A percentile compares a stretch with the other conserved stretches of the same genome.
Evolutionary conservation across 306 rosid genomes (phyloP).

Genomic region (Cercis canadensis): DNA sequence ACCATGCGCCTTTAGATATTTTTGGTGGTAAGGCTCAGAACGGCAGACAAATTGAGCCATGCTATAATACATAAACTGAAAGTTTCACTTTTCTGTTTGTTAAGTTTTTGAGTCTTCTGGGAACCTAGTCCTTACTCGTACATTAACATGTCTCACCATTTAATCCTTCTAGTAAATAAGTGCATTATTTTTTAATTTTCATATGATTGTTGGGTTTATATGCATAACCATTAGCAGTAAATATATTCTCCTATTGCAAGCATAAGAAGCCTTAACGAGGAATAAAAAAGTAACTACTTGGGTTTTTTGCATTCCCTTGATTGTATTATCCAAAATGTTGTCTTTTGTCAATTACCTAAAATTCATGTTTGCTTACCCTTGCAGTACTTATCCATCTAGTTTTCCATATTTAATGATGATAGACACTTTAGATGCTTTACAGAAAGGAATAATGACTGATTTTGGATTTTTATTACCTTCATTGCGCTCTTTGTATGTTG

Average conservation of each 20-base stretch:
- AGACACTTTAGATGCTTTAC: conserved; percentile 12
- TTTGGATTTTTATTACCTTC: background rate
- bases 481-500: background rate
- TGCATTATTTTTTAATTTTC: background rate
- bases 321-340: conserved; percentile 17
- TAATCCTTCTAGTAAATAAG: background rate
- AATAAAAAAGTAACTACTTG: background rate
- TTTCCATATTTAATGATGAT: conserved; percentile 18
- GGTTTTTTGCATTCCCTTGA: conserved; percentile 4
- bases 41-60: background rate
- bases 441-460: background rate
- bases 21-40: conserved; percentile 7
- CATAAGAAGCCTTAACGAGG: conserved; percentile 12
- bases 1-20: conserved; percentile 5
- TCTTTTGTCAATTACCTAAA: conserved; percentile 10
- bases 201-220: conserved; percentile 12
- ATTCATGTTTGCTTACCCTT: conserved; percentile 20
- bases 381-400: background rate
- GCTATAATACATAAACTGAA: background rate
- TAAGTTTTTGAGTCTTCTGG: background rate
- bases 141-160: background rate
- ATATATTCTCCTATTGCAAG: conserved; percentile 3
- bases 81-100: background rate
- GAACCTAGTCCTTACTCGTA: too few relatives aligned
- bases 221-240: background rate